Conservation (phyloP, 495 filamentous ascomycete species). For the Umbilicaria muhlenbergii region DNA sequence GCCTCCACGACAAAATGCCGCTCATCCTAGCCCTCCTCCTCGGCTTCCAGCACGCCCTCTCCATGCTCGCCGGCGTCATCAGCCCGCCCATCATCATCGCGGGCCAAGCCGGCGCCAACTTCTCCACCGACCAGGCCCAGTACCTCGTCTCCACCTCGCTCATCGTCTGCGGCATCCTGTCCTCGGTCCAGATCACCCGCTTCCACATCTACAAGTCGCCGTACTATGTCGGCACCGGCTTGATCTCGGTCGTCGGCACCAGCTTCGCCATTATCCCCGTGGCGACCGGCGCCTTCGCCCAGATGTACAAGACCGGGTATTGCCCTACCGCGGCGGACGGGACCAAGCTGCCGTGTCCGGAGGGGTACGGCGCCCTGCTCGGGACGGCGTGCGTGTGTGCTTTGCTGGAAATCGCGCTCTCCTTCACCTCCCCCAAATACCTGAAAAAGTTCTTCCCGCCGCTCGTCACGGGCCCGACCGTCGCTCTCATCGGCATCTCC, state of each 20-base stretch:
- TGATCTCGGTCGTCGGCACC: constrained; percentile 82
- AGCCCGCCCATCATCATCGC: constrained; percentile 68
- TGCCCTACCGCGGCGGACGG: constrained; percentile 52
- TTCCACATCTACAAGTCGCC: constrained; percentile 66
- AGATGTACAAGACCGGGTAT: constrained; percentile 75
- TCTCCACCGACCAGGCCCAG: constrained; percentile 41
- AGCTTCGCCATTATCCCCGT: constrained; percentile 82
- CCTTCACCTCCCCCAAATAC: constrained; percentile 52
- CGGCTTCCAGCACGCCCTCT: constrained; percentile 54
- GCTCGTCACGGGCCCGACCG: constrained; percentile 74
- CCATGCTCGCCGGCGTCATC: constrained; percentile 59
- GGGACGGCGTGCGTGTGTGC: constrained; percentile 59
- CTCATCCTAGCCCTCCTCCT: constrained; percentile 59
- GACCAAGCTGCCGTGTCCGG: constrained; percentile 58
- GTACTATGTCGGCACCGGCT: constrained; percentile 75
- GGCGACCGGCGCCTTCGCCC: constrained; percentile 55
- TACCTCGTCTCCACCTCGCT: constrained; percentile 84
- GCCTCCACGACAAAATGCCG: constrained; percentile 70
- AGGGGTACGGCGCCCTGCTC: constrained; percentile 72
- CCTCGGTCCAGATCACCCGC: constrained; percentile 68
- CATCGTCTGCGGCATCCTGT: constrained; percentile 72
- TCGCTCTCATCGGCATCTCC: constrained; percentile 60
- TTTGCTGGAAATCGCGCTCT: constrained; percentile 57
- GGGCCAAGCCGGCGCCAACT: constrained; percentile 47
- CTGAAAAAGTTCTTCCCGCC: constrained; percentile 75